phyloP scores from a whole-genome alignment of 331 rosid genomes.

The Acacia concinna region DNA sequence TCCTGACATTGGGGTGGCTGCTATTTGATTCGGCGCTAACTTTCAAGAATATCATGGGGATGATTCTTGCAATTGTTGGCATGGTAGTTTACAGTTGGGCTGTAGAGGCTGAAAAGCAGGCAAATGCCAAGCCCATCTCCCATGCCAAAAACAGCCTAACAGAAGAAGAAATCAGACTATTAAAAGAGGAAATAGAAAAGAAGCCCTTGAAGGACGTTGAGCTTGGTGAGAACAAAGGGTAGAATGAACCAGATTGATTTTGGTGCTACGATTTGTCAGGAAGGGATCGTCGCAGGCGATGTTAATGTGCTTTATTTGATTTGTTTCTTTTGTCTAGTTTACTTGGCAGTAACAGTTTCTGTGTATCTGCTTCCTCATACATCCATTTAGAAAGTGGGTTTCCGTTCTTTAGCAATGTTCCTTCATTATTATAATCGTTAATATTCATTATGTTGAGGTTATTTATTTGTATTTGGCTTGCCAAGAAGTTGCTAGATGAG shows the following conservation, averaged over 20 bases:
- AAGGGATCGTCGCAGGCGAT: conserved; percentile 31
- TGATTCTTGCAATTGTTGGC: conserved; percentile 52
- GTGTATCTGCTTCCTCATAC: conserved; percentile 18
- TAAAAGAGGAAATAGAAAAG: conserved; percentile 61
- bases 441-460: conserved; percentile 23
- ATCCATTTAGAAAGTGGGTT: conserved; percentile 27
- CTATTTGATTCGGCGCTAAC: conserved; percentile 60
- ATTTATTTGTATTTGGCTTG: conserved; percentile 27
- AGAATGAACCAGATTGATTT: conserved; percentile 24
- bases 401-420: conserved; percentile 19
- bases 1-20: conserved; percentile 67
- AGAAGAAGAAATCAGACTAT: conserved; percentile 78
- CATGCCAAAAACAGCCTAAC: conserved; percentile 70
- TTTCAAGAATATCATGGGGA: conserved; percentile 60
- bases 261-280: conserved; percentile 26
- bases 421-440: not conserved
- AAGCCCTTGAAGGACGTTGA: conserved; percentile 62
- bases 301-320: conserved; percentile 28
- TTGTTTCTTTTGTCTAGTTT: conserved; percentile 37
- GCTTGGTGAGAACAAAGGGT: conserved; percentile 61
- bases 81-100: conserved; percentile 70
- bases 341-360: conserved; percentile 15
- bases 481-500: conserved; percentile 11
- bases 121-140: conserved; percentile 41
- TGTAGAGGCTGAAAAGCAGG: conserved; percentile 46